phyloP scores from a whole-genome alignment of 164 flowering plant genomes.

The Nelumbo lutea region DNA sequence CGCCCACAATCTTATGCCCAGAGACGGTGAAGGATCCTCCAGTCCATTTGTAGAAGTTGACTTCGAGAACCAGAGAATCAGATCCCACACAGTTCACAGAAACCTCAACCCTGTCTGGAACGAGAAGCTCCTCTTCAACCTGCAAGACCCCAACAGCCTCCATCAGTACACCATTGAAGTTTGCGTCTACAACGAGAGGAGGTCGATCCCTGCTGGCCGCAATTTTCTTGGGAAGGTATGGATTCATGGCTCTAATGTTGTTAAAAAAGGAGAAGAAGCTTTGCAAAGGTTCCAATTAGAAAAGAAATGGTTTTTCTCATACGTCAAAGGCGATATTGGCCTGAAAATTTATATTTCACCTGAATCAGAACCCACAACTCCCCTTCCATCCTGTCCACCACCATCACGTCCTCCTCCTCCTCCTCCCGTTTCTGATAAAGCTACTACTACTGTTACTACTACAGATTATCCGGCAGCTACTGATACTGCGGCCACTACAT shows the following conservation, averaged over 20 bases:
- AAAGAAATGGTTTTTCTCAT: slow-evolving; percentile 29
- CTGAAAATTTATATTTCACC: slow-evolving; percentile 23
- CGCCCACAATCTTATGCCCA: slow-evolving; percentile 32
- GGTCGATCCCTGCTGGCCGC: slow-evolving; percentile 16
- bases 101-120: slow-evolving; percentile 30
- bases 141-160: slow-evolving; percentile 17
- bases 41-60: slow-evolving; percentile 32
- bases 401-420: slow-evolving; percentile 6
- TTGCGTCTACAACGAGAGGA: slow-evolving; percentile 30
- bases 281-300: slow-evolving; percentile 26
- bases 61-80: slow-evolving; percentile 25
- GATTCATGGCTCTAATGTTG: slow-evolving; percentile 24
- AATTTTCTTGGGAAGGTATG: slow-evolving; percentile 36
- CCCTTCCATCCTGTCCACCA: slow-evolving; percentile 12
- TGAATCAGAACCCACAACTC: slow-evolving; percentile 19
- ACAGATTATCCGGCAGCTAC: background rate
- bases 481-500: background rate
- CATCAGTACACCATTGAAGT: slow-evolving; percentile 21
- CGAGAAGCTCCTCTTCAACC: slow-evolving; percentile 28
- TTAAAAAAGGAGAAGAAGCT: slow-evolving; percentile 24
- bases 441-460: background rate
- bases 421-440: background rate
- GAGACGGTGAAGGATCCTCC: slow-evolving; percentile 30
- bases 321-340: slow-evolving; percentile 30
- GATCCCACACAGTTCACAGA: slow-evolving; percentile 24